phyloP scores from a whole-genome alignment of 2,329 filamentous ascomycete genomes.

The Curvularia spicifera region DNA sequence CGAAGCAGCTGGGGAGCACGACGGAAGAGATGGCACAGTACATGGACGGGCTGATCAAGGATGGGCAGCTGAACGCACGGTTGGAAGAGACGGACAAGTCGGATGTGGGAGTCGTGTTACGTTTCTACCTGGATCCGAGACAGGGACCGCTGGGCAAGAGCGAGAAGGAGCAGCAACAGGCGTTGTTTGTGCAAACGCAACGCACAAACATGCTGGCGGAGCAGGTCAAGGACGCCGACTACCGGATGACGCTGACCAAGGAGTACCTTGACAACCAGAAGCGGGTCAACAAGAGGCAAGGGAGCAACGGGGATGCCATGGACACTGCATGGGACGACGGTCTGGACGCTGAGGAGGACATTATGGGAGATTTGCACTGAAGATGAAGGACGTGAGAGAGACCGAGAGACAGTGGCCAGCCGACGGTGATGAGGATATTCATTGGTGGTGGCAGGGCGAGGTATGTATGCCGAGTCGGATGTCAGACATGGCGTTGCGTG shows the following conservation, averaged over 20 bases:
- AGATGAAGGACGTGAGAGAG: background rate
- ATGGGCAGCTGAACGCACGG: slow-evolving; percentile 58
- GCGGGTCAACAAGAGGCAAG: slow-evolving; percentile 54
- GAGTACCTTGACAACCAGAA: slow-evolving; percentile 64
- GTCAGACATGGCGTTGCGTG: slow-evolving; percentile 4
- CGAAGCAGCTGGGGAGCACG: slow-evolving; percentile 58
- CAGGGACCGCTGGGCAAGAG: slow-evolving; percentile 48
- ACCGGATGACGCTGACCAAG: slow-evolving; percentile 62
- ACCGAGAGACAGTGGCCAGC: too few relatives aligned
- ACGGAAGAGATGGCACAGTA: slow-evolving; percentile 61
- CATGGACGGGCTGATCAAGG: slow-evolving; percentile 59
- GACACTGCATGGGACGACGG: slow-evolving; percentile 47
- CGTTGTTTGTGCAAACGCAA: slow-evolving; percentile 57
- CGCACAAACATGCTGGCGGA: slow-evolving; percentile 59
- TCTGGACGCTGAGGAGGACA: slow-evolving; percentile 47
- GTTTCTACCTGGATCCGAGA: slow-evolving; percentile 56
- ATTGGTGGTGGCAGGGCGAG: background rate
- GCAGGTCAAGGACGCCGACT: slow-evolving; percentile 61
- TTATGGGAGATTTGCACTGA: slow-evolving; percentile 49
- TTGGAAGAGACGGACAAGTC: slow-evolving; percentile 54
- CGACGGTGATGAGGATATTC: too few relatives aligned
- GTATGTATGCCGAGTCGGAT: background rate
- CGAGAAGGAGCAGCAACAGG: slow-evolving; percentile 51
- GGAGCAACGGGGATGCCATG: slow-evolving; percentile 44
- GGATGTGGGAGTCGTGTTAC: slow-evolving; percentile 56